These are phyloP conservation scores for Conoideocrella luteorostrata DNA, from an alignment of 2,329 filamentous ascomycete genomes.

Conservation along the genomic window DNA sequence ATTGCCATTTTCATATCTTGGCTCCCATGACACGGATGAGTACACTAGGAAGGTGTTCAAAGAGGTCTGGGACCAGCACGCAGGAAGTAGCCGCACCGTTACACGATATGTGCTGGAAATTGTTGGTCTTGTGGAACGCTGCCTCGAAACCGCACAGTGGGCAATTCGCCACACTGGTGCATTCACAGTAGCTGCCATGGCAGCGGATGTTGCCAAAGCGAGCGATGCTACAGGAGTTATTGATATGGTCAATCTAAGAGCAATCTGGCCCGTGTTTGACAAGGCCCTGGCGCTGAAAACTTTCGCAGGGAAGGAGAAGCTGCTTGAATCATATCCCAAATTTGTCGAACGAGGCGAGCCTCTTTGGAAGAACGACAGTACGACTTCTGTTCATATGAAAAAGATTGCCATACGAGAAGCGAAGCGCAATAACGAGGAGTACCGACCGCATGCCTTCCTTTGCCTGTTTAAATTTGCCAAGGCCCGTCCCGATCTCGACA, in stretches of 20 bases:
- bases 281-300: constrained; percentile 81
- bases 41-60: constrained; percentile 74
- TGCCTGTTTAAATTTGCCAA: constrained; percentile 68
- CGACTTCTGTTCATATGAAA: constrained; percentile 59
- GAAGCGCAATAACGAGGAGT: constrained; percentile 82
- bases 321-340: constrained; percentile 71
- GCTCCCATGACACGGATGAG: constrained; percentile 76
- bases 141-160: constrained; percentile 80
- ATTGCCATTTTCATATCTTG: constrained; percentile 83
- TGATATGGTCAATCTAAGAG: constrained; percentile 50
- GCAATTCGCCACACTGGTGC: constrained; percentile 83
- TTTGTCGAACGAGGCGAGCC: constrained; percentile 62
- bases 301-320: constrained; percentile 83
- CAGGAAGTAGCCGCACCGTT: constrained; percentile 76
- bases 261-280: constrained; percentile 78
- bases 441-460: constrained; percentile 68
- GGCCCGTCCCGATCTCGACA: constrained; percentile 59
- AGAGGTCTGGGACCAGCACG: constrained; percentile 85
- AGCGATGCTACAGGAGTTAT: constrained; percentile 53
- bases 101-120: constrained; percentile 83
- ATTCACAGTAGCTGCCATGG: constrained; percentile 68
- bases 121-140: constrained; percentile 55
- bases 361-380: constrained; percentile 48
- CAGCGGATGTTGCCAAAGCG: constrained; percentile 57
- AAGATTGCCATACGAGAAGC: constrained; percentile 82